Percentiles rank a stretch among this genome's conserved stretches.
Conservation (phyloP, 2,329 filamentous ascomycete genomes). For the Neofusicoccum laricinum region DNA sequence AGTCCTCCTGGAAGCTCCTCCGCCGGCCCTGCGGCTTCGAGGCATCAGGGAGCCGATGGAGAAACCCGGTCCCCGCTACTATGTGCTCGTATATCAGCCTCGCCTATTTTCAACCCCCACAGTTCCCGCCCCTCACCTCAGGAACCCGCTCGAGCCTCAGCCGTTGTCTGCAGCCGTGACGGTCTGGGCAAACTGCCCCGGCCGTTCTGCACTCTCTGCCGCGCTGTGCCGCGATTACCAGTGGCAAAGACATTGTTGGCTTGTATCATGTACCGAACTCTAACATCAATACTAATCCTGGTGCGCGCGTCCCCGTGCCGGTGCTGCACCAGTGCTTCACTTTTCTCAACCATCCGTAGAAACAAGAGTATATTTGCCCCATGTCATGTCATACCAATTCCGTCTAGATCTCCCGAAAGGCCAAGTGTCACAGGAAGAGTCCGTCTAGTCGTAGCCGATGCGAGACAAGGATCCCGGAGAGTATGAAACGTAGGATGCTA, state of each 20-base stretch:
- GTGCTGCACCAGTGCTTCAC: background rate
- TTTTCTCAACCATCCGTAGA: background rate
- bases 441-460: background rate
- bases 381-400: background rate
- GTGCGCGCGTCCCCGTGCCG: background rate
- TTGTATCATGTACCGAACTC: background rate
- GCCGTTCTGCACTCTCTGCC: background rate
- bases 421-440: background rate
- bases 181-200: background rate
- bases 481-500: background rate
- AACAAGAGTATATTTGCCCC: background rate
- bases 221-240: background rate
- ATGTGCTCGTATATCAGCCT: background rate
- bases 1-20: background rate
- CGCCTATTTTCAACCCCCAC: background rate
- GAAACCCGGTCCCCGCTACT: background rate
- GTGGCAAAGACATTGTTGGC: background rate
- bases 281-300: background rate
- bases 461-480: background rate
- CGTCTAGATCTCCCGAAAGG: background rate
- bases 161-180: background rate
- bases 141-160: background rate
- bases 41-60: background rate
- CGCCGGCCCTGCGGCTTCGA: background rate
- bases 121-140: background rate